phyloP scores from a whole-genome alignment of 345 rosid species.

The Dipteronia dyeriana region DNA sequence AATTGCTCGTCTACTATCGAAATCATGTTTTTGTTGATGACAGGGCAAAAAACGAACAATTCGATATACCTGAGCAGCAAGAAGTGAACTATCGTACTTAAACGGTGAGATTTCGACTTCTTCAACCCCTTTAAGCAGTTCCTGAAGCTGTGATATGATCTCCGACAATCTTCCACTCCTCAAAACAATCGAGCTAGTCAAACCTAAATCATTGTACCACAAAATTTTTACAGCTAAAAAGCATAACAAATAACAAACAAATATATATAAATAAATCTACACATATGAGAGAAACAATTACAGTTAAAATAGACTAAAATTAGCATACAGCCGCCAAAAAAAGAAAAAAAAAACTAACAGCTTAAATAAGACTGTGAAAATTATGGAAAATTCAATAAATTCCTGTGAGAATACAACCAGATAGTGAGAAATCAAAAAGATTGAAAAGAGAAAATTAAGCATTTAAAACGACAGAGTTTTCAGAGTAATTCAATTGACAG shows the following conservation, averaged over 20 bases:
- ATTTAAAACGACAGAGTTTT: background rate
- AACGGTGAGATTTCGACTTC: slow-evolving; percentile 53
- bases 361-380: background rate
- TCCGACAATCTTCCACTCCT: slow-evolving; percentile 79
- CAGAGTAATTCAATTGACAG: background rate
- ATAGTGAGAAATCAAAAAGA: background rate
- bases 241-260: background rate
- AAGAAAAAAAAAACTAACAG: background rate
- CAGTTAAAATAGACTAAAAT: background rate
- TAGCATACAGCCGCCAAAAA: no score
- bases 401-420: background rate
- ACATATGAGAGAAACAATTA: background rate
- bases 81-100: slow-evolving; percentile 58
- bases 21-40: background rate
- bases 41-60: background rate
- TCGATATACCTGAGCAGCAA: slow-evolving; percentile 79
- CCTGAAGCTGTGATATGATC: slow-evolving; percentile 75
- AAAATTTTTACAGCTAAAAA: background rate
- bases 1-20: background rate
- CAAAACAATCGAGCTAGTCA: slow-evolving; percentile 70
- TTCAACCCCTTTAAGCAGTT: slow-evolving; percentile 72
- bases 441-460: background rate
- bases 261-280: background rate
- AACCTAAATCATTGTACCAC: slow-evolving; percentile 44
- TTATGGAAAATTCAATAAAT: background rate